Conservation (phyloP, 345 rosid species). For the Eutrema heterophyllum region DNA sequence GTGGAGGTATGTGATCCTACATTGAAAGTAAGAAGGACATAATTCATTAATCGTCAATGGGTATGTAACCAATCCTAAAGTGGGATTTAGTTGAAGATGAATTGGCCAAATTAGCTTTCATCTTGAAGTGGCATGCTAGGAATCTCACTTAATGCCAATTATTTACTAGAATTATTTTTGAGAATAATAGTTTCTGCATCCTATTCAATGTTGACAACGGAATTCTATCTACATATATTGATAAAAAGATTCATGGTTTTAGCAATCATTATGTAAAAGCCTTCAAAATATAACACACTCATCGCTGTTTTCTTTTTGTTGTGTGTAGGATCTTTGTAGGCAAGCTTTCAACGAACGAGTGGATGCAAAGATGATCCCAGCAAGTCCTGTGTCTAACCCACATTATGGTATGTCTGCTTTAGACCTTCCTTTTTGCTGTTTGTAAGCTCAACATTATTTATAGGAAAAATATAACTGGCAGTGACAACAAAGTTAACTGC, state of each 20-base stretch:
- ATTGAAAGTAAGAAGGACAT: neutral
- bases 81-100: neutral
- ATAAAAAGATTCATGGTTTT: neutral
- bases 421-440: neutral
- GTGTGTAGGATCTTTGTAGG: constrained; percentile 45
- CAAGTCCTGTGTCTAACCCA: constrained; percentile 35
- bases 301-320: constrained; percentile 1
- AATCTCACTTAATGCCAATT: neutral
- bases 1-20: constrained; percentile 44
- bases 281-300: neutral
- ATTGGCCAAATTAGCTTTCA: neutral
- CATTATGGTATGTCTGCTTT: constrained; percentile 36
- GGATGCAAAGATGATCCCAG: constrained; percentile 46
- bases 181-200: neutral
- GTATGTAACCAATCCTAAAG: neutral
- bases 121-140: neutral
- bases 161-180: neutral
- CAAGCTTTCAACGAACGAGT: constrained; percentile 43
- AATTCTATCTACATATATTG: neutral
- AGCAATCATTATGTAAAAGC: neutral
- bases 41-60: neutral
- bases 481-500: neutral
- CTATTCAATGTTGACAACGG: neutral
- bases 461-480: neutral
- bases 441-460: neutral